Base-by-base conservation (phyloP, 106 monocot species). In the Acorus gramineus region DNA sequence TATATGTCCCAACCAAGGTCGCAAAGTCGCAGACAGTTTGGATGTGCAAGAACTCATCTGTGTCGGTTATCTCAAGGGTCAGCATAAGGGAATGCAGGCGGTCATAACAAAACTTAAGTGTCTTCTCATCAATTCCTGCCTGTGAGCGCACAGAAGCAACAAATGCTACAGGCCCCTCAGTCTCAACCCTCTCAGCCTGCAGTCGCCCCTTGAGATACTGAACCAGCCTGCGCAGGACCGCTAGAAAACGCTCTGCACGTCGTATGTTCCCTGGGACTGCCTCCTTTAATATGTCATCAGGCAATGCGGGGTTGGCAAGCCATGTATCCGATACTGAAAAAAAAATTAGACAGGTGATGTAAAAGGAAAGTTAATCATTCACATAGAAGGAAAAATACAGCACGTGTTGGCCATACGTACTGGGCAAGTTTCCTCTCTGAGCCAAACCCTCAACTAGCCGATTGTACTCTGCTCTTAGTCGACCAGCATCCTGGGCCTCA, bases 11-110 rank as follows among this genome's bases (percentile, higher is more conserved):
- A 68, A 98, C 81, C n/a, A 92, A 73, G 42, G 98, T 92, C 64
- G 98, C 98, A 84, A 98, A 98, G 74, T 98, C 85, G 71, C 96
- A 98, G 3, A 98, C 73, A 45, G 88, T 92, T 73, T 89, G 98
- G 50, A 98, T 92, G 66, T 92, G 87, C 63, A 98, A 63, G 69
- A 85, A 98, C 43, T 92, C 96, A 47, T 98, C 96, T 4, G 96
- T 98, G 62, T 98, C 92, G 0, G 91, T 92, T 66, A 98, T 92
- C 68, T 98, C 96, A 57, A 98, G 81, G 0, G 96, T 98, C 52
- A 88, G 75, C 92, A 98, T 89, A 14, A 89, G 81, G 8, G 92
- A 92, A 64, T 92, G 77, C 63, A 98, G 61, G 4, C 88, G 73
- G 56, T 98, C 98, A 58, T 98, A 92, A 69, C 88, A 98, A 63